Percentiles rank a stretch among this genome's conserved stretches.
These are phyloP conservation scores for Amaranthus palmeri DNA, from an alignment of 148 eudicot genomes.

Conservation along the genomic window DNA sequence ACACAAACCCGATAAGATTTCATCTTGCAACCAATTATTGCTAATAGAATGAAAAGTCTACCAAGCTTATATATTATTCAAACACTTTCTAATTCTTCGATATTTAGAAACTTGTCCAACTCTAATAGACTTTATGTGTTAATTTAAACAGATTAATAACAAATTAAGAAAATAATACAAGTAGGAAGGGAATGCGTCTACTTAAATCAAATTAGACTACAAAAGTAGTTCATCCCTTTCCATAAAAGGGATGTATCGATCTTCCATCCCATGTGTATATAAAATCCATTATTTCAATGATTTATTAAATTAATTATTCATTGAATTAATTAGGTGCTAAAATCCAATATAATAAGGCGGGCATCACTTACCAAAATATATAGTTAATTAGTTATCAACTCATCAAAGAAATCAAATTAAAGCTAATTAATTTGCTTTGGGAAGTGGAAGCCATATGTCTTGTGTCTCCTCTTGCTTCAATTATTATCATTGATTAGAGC, in stretches of 20 bases:
- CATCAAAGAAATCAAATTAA: conserved; percentile 1
- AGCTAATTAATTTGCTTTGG: neutral
- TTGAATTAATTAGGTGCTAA: neutral
- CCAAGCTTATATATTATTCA: too few relatives aligned
- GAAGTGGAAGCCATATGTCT: conserved; percentile 10
- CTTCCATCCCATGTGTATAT: neutral
- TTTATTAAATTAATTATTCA: neutral
- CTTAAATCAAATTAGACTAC: neutral
- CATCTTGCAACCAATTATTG: too few relatives aligned
- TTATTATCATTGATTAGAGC: conserved; percentile 4
- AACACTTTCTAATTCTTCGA: too few relatives aligned
- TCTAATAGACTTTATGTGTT: conserved; percentile 15
- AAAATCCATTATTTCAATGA: conserved; percentile 1
- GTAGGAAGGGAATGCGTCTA: neutral
- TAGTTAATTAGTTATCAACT: conserved; percentile 6
- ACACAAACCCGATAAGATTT: too few relatives aligned
- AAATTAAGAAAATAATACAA: neutral
- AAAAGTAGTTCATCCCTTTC: neutral
- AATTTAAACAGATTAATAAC: neutral
- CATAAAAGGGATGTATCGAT: conserved; percentile 11
- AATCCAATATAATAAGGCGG: conserved; percentile 8
- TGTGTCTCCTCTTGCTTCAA: conserved; percentile 17
- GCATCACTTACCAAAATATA: conserved; percentile 3
- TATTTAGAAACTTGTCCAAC: too few relatives aligned
- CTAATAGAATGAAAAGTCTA: too few relatives aligned